Evolutionary conservation across 768 basidiomycete genomes (phyloP), one percentile per base, ranked within the genome.

Genomic region (Suillus paluster): DNA sequence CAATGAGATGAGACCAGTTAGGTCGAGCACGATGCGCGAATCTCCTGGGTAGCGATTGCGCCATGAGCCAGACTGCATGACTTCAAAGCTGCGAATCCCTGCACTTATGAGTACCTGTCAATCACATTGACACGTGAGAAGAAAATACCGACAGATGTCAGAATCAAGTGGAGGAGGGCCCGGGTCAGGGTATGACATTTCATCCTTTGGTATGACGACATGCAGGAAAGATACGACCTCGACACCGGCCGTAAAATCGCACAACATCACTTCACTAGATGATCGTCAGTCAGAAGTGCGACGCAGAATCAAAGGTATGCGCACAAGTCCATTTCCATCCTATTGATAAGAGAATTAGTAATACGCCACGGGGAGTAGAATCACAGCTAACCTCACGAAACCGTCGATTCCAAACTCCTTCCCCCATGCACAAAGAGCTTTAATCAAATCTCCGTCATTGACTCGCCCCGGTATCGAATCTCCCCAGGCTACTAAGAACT

Each of bases 251-350:
- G 70, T 75, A 63, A 84, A 83, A 63, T 83, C 75, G 63, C 83
- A 84, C 9, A 83, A 69, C 77, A 82, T 81, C 17, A 82, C 69
- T 67, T 84, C 83, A 61, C 81, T 83, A 49, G 27, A 30, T 38
- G 14, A 36, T 30, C 21, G 10, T 44, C 34, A 49, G 49, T 19
- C 25, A n/a, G 52, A 30, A 23, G n/a, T 25, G 46, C 23, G 19
- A 7, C 33, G 15, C 39, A 15, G 2, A 27, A 19, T 11, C 3
- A 8, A 56, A 19, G 39, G 33, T 3, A 19, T 21, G 70, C 81
- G 66, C 63, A 83, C 81, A 85, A 83, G 64, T 81, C 75, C 75
- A 79, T 78, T 74, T 82, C 79, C 82, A 82, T 82, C 62, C 79
- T 82, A 42, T n/a, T n/a, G n/a, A 57, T 7, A n/a, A 11, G 9